Percentiles rank a stretch among this genome's conserved stretches.
Evolutionary conservation across 2,329 filamentous ascomycete genomes (phyloP).

Genomic region (Fusarium redolens): DNA sequence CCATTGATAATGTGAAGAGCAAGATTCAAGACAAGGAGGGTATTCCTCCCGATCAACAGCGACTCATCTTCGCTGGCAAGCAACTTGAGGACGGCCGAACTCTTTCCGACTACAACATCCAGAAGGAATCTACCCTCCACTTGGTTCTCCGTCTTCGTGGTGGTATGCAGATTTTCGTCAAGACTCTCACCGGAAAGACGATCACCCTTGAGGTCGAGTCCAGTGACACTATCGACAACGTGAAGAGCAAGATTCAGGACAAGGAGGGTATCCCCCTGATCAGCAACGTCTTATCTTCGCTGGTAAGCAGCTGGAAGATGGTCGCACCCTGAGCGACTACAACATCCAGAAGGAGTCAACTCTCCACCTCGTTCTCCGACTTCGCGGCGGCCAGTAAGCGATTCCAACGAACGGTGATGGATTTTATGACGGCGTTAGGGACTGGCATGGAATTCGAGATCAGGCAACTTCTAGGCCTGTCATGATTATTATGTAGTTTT

Average conservation of each 20-base stretch:
- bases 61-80: slow-evolving; percentile 93
- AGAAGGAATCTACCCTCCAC: slow-evolving; percentile 88
- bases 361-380: slow-evolving; percentile 86
- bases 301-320: slow-evolving; percentile 95
- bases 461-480: slow-evolving; percentile 29
- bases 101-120: slow-evolving; percentile 95
- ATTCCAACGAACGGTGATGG: slow-evolving; percentile 16
- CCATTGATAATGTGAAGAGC: slow-evolving; percentile 92
- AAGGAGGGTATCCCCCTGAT: slow-evolving; percentile 97
- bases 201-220: slow-evolving; percentile 93
- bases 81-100: slow-evolving; percentile 93
- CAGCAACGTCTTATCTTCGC: slow-evolving; percentile 97
- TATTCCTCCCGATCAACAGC: slow-evolving; percentile 94
- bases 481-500: slow-evolving; percentile 38
- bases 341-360: slow-evolving; percentile 97
- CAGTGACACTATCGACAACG: slow-evolving; percentile 93
- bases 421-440: slow-evolving; percentile 68
- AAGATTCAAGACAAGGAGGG: slow-evolving; percentile 97
- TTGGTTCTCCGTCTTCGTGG: slow-evolving; percentile 83
- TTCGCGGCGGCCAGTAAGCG: slow-evolving; percentile 77
- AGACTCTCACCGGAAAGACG: slow-evolving; percentile 92
- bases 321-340: slow-evolving; percentile 89
- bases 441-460: slow-evolving; percentile 32
- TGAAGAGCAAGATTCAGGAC: slow-evolving; percentile 97
- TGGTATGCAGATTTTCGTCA: slow-evolving; percentile 83